A percentile compares a stretch with the other conserved stretches of the same genome.
Evolutionary conservation across 148 eudicot genomes (phyloP).

Genomic region (Persicaria tinctoria): DNA sequence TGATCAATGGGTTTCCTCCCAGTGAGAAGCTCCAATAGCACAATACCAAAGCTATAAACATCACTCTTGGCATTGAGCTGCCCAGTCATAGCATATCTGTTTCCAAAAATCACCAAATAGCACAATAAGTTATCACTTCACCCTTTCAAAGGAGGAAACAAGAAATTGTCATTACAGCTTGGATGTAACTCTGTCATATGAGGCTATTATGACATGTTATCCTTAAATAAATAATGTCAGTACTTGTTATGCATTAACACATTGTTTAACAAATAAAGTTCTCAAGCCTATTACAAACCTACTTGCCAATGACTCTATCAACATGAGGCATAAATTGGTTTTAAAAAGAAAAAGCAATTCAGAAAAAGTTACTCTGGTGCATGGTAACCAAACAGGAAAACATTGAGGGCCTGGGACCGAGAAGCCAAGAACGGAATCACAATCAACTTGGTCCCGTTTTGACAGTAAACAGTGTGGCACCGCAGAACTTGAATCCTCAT

Average conservation of each 20-base stretch:
- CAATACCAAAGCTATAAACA: conserved; percentile 86
- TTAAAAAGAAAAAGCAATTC: background rate
- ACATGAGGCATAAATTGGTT: background rate
- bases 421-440: too few relatives aligned
- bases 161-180: background rate
- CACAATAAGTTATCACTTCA: background rate
- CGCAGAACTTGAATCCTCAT: too few relatives aligned
- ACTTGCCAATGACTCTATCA: background rate
- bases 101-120: conserved; percentile 6
- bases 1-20: conserved; percentile 91
- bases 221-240: background rate
- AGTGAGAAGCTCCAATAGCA: conserved; percentile 77
- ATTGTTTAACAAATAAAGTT: background rate
- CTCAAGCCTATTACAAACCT: background rate
- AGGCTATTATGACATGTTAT: too few relatives aligned
- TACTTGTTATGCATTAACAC: background rate
- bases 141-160: background rate
- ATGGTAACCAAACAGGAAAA: conserved; percentile 55
- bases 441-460: too few relatives aligned
- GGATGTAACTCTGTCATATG: too few relatives aligned
- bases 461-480: too few relatives aligned
- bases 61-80: conserved; percentile 84
- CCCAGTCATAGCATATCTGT: conserved; percentile 92
- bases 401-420: too few relatives aligned
- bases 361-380: conserved; percentile 72